Evolutionary conservation across 2,329 filamentous ascomycete species (phyloP), one percentile per base, ranked within the genome.

Genomic region (Juglanconis sp.): DNA sequence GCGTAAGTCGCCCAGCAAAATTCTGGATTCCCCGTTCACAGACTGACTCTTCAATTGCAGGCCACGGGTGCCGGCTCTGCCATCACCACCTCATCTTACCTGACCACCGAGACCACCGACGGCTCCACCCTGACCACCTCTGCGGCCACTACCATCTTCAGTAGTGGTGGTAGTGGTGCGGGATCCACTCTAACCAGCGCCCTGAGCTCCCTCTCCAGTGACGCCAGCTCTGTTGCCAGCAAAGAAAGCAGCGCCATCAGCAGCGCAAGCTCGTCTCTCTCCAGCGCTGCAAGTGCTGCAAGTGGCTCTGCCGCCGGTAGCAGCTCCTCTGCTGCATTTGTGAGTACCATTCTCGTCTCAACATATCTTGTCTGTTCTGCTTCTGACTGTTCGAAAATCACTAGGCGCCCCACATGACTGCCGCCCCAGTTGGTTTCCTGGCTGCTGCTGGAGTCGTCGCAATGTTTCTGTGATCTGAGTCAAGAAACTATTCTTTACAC

Each of bases 381-480:
- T 4, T 44, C 63, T 66, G 60, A 68, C 59, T 42, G 40, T 34
- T 31, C 40, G 7, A 7, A 30, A 11, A 42, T n/a, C 31, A 35
- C n/a, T 51, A 73, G 71, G 70, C 66, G 54, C 70, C 77, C 47
- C 73, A 77, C 60, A 71, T 72, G 67, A 81, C 80, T 53, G 77
- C 75, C 59, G 79, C 75, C 42, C 78, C 79, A 30, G 69, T 70
- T 34, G 81, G 79, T 59, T 64, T 82, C 53, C 63, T 83, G 46
- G 80, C 79, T 55, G 80, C 77, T 30, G 80, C 78, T 24, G 81
- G 80, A 68, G 61, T 83, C 50, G 80, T 78, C 46, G 78, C 74
- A 63, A 67, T 81, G 62, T 71, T 83, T 61, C 75, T 83, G 24
- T 24, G 24, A 24, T 24, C 61, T 83, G 79, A 77, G 64, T 42